Evolutionary conservation across 2,329 filamentous ascomycete species (phyloP), one percentile per base, ranked within the genome.

Genomic region (Fusarium tuaranense): DNA sequence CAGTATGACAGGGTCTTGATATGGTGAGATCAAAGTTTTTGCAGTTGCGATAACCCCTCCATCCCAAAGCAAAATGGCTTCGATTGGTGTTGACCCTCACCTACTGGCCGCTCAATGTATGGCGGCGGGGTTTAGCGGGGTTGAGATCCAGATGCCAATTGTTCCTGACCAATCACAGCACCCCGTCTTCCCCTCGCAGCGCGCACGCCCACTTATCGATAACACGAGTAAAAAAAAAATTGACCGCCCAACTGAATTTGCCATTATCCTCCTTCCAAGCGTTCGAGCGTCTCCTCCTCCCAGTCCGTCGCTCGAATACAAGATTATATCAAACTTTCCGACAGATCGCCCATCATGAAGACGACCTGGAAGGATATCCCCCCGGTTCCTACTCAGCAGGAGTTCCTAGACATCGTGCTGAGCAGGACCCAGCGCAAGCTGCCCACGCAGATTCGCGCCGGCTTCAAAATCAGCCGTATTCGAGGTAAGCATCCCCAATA

Each of bases 391-490:
- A 97, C 94, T 80, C 93, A 93, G 83, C 93, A 97, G 87, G 97
- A 99, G 86, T 98, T 99, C 82, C 89, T 99, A 79, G 97, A 99
- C 85, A 98, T 99, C 83, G 95, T 98, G 76, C 90, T 99, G 80
- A 97, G 94, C 81, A 90, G 97, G 78, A 98, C 95, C 6, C 96
- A 98, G 88, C 90, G 96, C 81, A 92, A 96, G 73, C 88, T 99
- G 74, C 97, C 97, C 16, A 99, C 95, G 59, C 95, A 98, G 87
- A 98, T 99, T 82, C 92, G 97, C 80, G 91, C 95, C 46, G 97
- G 97, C 69, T 99, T 99, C 89, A 81, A 98, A 85, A 98, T 98
- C 83, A 94, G 92, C 82, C 92, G 96, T 89, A 98, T 98, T 80
- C 89, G 96, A 83, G 88, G 87, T 87, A 79, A 80, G 71, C 63